Conservation (phyloP, 1,284 basidiomycete genomes). For the Ustilago loliicola region DNA sequence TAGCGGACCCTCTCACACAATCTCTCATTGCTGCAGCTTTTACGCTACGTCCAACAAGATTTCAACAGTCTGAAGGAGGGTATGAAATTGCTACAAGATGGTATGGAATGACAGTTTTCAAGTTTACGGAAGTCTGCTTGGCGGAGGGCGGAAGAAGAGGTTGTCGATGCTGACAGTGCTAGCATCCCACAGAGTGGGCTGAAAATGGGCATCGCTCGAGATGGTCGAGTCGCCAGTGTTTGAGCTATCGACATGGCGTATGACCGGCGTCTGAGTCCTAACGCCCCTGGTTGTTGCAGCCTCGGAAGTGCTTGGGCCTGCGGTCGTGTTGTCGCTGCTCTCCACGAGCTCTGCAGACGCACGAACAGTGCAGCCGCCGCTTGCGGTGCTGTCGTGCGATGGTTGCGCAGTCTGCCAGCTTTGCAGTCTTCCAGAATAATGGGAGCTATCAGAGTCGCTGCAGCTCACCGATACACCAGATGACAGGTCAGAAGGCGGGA, state of each 20-base stretch:
- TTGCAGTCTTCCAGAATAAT: not conserved
- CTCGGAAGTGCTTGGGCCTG: not conserved
- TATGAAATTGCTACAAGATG: not conserved
- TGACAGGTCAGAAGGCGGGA: not conserved
- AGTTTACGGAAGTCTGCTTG: not conserved
- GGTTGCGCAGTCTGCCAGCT: not conserved
- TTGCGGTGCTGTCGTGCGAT: not conserved
- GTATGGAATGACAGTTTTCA: not conserved
- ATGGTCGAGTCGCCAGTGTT: conserved; percentile 12
- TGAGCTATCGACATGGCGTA: not conserved
- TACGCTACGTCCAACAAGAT: not conserved
- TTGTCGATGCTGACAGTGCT: conserved; percentile 21
- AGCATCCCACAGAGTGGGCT: conserved; percentile 21
- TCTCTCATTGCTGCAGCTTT: not conserved
- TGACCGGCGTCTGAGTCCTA: not conserved
- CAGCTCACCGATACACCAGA: conserved; percentile 3
- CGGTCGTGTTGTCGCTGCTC: not conserved
- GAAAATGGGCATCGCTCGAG: conserved; percentile 4
- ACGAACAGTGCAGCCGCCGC: not conserved
- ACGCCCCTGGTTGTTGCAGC: not conserved
- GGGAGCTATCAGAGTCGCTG: not conserved
- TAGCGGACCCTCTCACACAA: not conserved
- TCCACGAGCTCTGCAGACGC: not conserved
- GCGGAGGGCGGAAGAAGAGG: conserved; percentile 40
- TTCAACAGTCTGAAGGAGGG: not conserved